Evolutionary conservation across 257 asterid genomes (phyloP).

Genomic region (Ballota nigra): DNA sequence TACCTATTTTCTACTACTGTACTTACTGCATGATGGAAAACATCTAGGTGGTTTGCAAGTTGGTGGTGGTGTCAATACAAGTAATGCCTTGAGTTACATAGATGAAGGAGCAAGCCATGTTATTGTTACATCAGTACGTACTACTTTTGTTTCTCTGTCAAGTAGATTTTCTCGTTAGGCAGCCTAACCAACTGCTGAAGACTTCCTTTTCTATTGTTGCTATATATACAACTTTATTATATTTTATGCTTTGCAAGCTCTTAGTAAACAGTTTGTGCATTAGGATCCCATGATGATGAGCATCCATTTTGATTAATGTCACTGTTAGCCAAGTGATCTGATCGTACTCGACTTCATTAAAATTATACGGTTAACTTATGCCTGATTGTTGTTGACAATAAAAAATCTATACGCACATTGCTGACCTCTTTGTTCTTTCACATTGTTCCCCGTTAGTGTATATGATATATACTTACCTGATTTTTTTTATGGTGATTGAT

Average conservation of each 20-base stretch:
- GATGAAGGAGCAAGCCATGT: conserved; percentile 98
- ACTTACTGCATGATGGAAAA: conserved; percentile 37
- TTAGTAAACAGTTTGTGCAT: conserved; percentile 11
- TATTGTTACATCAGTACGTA: conserved; percentile 90
- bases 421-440: conserved; percentile 14
- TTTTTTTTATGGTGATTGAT: conserved; percentile 8
- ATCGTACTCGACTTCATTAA: not conserved
- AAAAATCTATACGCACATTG: conserved; percentile 4
- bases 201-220: conserved; percentile 1
- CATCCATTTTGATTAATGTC: not conserved
- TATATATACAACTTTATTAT: not conserved
- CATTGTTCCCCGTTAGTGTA: not conserved
- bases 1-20: conserved; percentile 38
- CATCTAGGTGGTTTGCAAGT: conserved; percentile 95
- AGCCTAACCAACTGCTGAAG: not conserved
- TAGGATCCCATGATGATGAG: not conserved
- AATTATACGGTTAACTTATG: not conserved
- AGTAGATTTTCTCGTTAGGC: not conserved
- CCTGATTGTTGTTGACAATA: conserved; percentile 1
- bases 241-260: not conserved
- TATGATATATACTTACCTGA: not conserved
- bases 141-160: conserved; percentile 2
- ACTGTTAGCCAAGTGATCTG: conserved; percentile 1
- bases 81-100: conserved; percentile 74
- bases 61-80: conserved; percentile 91